These are phyloP conservation scores for Paxillus involutus DNA, from an alignment of 768 basidiomycete genomes.

Conservation along the genomic window DNA sequence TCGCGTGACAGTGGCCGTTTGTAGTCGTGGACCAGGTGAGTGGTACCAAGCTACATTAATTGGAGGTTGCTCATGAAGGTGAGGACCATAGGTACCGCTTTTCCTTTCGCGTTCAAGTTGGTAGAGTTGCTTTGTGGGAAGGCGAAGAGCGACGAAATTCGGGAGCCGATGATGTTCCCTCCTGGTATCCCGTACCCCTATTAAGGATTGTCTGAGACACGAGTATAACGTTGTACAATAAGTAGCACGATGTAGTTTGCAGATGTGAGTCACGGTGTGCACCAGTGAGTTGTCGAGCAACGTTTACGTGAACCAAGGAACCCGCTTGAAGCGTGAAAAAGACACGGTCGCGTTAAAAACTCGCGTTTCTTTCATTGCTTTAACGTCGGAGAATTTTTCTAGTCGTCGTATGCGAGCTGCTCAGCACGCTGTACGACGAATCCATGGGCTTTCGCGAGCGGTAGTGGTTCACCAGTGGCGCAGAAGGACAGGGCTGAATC, in stretches of 20 bases:
- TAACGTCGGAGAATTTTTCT: constrained; percentile 1
- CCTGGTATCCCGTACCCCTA: constrained; percentile 43
- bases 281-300: too few relatives aligned
- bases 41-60: neutral
- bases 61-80: neutral
- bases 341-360: constrained; percentile 10
- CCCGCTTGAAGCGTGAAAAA: constrained; percentile 19
- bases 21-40: constrained; percentile 72
- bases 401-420: constrained; percentile 25
- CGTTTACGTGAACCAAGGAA: constrained; percentile 7
- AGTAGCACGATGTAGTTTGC: neutral
- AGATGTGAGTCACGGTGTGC: neutral
- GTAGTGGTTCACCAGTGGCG: constrained; percentile 11
- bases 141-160: constrained; percentile 59
- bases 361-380: constrained; percentile 6
- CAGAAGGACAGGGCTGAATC: constrained; percentile 13
- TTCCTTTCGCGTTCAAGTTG: constrained; percentile 76
- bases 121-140: constrained; percentile 69
- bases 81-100: constrained; percentile 56
- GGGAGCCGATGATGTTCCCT: constrained; percentile 73
- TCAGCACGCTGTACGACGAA: constrained; percentile 25
- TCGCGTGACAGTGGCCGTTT: neutral
- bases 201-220: neutral
- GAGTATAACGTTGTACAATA: neutral
- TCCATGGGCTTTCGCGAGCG: constrained; percentile 19